Evolutionary conservation across 805 yeast species (phyloP).

Genomic region (Nakazawaea molendinolei): DNA sequence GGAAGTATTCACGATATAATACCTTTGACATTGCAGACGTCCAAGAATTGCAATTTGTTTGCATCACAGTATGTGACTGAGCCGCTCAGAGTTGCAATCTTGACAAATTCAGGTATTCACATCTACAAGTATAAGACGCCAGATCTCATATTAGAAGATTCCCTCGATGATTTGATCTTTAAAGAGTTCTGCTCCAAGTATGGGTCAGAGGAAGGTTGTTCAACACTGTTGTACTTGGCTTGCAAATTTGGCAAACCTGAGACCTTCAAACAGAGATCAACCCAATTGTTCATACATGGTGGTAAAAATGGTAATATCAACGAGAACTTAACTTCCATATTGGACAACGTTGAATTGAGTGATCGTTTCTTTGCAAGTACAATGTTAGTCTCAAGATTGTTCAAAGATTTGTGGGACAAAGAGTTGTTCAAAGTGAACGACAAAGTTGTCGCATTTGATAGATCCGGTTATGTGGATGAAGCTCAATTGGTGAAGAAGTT

Average conservation of each 20-base stretch:
- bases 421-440: slow-evolving; percentile 47
- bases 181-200: slow-evolving; percentile 68
- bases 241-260: slow-evolving; percentile 64
- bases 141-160: slow-evolving; percentile 61
- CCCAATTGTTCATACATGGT: slow-evolving; percentile 43
- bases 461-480: slow-evolving; percentile 28
- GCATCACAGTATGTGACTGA: slow-evolving; percentile 75
- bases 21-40: slow-evolving; percentile 61
- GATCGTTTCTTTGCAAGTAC: slow-evolving; percentile 89
- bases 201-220: slow-evolving; percentile 86
- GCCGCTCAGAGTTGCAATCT: slow-evolving; percentile 69
- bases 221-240: slow-evolving; percentile 78
- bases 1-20: slow-evolving; percentile 67
- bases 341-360: slow-evolving; percentile 79
- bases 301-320: slow-evolving; percentile 44
- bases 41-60: slow-evolving; percentile 78
- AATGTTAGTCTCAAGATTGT: slow-evolving; percentile 67
- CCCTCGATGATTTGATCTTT: slow-evolving; percentile 59
- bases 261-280: slow-evolving; percentile 38
- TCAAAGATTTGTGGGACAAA: slow-evolving; percentile 73
- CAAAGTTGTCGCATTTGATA: slow-evolving; percentile 25
- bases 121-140: slow-evolving; percentile 76
- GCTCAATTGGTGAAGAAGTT: slow-evolving; percentile 30
- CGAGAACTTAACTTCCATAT: slow-evolving; percentile 30
- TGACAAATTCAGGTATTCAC: slow-evolving; percentile 75